Base-by-base conservation (phyloP, 2,329 filamentous ascomycete species). In the Sclerotinia trifoliorum region DNA sequence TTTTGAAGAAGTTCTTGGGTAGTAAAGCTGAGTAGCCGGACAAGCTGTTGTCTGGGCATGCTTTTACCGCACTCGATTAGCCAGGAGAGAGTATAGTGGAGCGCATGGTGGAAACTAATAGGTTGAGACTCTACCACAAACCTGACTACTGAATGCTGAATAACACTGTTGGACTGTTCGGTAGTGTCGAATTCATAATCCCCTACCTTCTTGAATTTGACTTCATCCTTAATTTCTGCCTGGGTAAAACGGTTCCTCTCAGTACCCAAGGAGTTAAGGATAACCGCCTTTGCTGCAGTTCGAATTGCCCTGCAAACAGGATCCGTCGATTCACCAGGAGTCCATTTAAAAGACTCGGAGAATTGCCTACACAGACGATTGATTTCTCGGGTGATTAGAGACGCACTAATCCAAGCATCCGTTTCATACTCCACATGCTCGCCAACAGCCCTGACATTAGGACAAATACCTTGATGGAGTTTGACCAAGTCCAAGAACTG, bases 371-470 rank as follows among this genome's bases (percentile, higher is more conserved):
- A 97, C 49, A 98, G 85, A 66, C 92, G 88, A 77, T 98, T 98
- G 78, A 99, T 94, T 78, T 99, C 94, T 63, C 94, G 87, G 62
- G 95, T 97, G 68, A 99, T 91, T 63, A 98, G 84, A 8, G 94
- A 97, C 4, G 95, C 94, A 68, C 92, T 96, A 65, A 99, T 98
- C 95, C 95, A 99, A 26, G 93, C 91, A 80, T 99, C 96, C 2
- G 94, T 96, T 79, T 99, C 95, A 77, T 98, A 99, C 78, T 99
- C 96, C 44, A 99, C 92, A 78, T 99, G 95, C 76, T 98, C 95
- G 21, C 94, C 93, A 29, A 97, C 87, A 2, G 94, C 95, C 70
- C 96, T 87, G 57, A 94, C 84, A 75, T 98, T 99, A 1, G 95
- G 95, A 74, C 94, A 97, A 67, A 99, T 97, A 39, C 95, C 94